Evolutionary conservation across 2,329 filamentous ascomycete genomes (phyloP), one percentile per base, ranked within the genome.

Genomic region (Didymella exigua): DNA sequence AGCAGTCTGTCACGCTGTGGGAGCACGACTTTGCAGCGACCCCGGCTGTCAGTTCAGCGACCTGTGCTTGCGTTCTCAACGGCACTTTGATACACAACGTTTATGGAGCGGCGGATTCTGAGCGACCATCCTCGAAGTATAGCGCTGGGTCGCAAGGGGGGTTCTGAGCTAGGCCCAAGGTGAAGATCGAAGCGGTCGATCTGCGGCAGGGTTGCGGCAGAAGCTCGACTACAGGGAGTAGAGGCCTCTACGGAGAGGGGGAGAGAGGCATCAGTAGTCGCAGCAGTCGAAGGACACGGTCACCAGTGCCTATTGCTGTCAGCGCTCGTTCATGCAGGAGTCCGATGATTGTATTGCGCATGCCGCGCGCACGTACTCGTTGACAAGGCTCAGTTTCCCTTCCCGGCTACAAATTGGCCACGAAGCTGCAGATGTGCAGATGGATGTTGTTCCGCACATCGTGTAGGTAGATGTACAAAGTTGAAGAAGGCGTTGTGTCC

Each of bases 401-500:
- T 29, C 5, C 29, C 30, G 13, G 23, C 23, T 16, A 11, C 16
- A 18, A 3, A 10, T 5, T n/a, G n/a, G n/a, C 4, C 13, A 19
- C 5, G 37, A 30, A 36, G 43, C 43, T 43, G 13, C 30, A 48
- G 24, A 24, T n/a, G 11, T 8, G 23, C 21, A 40, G 30, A 31
- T n/a, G 29, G 16, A 14, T 26, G n/a, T 24, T 5, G 24, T 47
- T n/a, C 8, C 23, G 6, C 18, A 5, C 38, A 31, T 48, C 18
- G 14, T 27, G 24, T 48, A 18, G 29, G 30, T 48, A 18, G 29
- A 24, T 48, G 42, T 48, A 33, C 44, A 48, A 43, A 30, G 29
- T 42, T 11, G 6, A 47, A 9, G 21, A 41, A 47, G 4, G 49
- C 24, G 21, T 42, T 18, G 43, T 37, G 42, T 47, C 19, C 33